Percentiles rank a stretch among this genome's conserved stretches.
Conservation (phyloP, 768 basidiomycete genomes). For the Pleurotus ostreatus region DNA sequence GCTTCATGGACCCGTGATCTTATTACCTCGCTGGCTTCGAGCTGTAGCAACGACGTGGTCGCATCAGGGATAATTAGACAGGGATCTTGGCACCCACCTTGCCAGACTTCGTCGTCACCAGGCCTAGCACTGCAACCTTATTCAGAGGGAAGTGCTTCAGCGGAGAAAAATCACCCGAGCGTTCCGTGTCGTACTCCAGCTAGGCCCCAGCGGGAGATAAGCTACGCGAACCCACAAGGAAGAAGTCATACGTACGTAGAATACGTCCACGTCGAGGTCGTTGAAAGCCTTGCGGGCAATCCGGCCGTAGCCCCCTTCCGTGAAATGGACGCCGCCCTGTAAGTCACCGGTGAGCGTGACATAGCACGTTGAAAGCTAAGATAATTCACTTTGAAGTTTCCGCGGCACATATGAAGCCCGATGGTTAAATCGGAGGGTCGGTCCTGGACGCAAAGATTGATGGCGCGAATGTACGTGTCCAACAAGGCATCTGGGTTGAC, state of each 20-base stretch:
- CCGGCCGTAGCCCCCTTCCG: conserved; percentile 55
- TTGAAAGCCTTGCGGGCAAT: conserved; percentile 56
- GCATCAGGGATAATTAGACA: background rate
- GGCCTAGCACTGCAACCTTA: conserved; percentile 43
- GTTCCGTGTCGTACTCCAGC: conserved; percentile 66
- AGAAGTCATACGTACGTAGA: conserved; percentile 32
- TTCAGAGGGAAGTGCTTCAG: conserved; percentile 46
- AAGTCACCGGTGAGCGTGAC: background rate
- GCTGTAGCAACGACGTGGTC: conserved; percentile 20
- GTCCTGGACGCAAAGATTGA: conserved; percentile 50
- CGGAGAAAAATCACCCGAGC: conserved; percentile 57
- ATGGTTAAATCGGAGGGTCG: conserved; percentile 52
- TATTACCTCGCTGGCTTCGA: conserved; percentile 47
- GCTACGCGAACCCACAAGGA: conserved; percentile 1
- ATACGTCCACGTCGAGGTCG: conserved; percentile 52
- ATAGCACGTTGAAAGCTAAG: conserved; percentile 26
- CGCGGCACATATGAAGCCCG: conserved; percentile 60
- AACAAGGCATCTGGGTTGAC: conserved; percentile 62
- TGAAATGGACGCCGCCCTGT: conserved; percentile 46
- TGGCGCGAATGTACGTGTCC: conserved; percentile 64
- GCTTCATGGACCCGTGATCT: conserved; percentile 51
- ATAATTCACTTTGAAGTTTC: conserved; percentile 45
- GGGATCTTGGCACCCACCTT: conserved; percentile 26
- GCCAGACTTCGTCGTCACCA: conserved; percentile 44
- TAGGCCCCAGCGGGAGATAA: conserved; percentile 17